Evolutionary conservation across 495 filamentous ascomycete genomes (phyloP).

Genomic region (Daldinia concentrica): DNA sequence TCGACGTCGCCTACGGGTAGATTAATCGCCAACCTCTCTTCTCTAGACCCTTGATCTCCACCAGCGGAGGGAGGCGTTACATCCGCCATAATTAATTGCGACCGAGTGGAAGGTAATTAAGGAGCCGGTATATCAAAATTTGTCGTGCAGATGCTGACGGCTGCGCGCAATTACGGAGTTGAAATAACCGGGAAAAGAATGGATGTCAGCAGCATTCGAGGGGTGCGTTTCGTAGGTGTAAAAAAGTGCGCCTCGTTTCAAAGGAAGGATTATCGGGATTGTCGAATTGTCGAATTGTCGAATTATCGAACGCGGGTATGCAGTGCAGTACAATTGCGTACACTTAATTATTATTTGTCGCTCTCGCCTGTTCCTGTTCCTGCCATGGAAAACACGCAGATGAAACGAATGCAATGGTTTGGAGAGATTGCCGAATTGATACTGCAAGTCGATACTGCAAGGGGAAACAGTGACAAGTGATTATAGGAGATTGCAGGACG

Average conservation of each 20-base stretch:
- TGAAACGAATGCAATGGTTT: slow-evolving; percentile 34
- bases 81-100: slow-evolving; percentile 43
- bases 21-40: slow-evolving; percentile 36
- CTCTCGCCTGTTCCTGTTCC: slow-evolving; percentile 22
- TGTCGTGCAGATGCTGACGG: slow-evolving; percentile 14
- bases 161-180: slow-evolving; percentile 29
- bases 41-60: slow-evolving; percentile 41
- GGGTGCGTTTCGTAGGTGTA: slow-evolving; percentile 17
- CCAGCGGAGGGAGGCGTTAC: slow-evolving; percentile 33
- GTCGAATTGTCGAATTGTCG: slow-evolving; percentile 29
- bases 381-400: slow-evolving; percentile 33
- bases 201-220: slow-evolving; percentile 25
- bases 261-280: slow-evolving; percentile 21
- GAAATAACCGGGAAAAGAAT: slow-evolving; percentile 32
- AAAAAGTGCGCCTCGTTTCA: slow-evolving; percentile 12
- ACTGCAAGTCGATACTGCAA: slow-evolving; percentile 18
- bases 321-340: slow-evolving; percentile 26
- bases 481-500: slow-evolving; percentile 12
- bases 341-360: slow-evolving; percentile 36
- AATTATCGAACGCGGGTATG: not conserved
- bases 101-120: slow-evolving; percentile 17
- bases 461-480: slow-evolving; percentile 22
- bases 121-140: slow-evolving; percentile 5
- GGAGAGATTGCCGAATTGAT: slow-evolving; percentile 22
- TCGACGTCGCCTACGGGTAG: slow-evolving; percentile 42